Evolutionary conservation across 2,329 filamentous ascomycete genomes (phyloP), one percentile per base, ranked within the genome.

Genomic region (Alternaria sp.): DNA sequence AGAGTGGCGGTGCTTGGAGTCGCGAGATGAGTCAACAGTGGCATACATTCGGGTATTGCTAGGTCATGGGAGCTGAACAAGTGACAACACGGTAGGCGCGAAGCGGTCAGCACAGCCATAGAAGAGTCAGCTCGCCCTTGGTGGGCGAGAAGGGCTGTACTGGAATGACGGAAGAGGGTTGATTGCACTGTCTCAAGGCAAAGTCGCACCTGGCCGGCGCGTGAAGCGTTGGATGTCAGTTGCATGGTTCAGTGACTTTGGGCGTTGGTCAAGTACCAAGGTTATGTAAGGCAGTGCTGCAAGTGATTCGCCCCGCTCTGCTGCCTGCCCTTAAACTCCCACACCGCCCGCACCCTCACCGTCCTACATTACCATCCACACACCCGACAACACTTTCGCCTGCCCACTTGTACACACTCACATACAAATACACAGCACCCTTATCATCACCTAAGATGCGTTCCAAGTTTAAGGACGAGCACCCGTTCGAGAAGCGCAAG

Each of bases 381-480:
- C 71, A 51, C 58, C 60, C 7, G 22, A 54, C 39, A 54, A 41
- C 22, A 58, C 62, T 41, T 53, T 30, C 56, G 42, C 59, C 42
- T 54, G 28, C 49, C 52, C 39, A 24, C 57, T 11, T 46, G 34
- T 22, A 38, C 28, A 53, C 55, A 57, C 60, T 63, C 57, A 57
- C 52, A 63, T 42, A 65, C 63, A 61, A 24, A 56, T 52, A 60
- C 63, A 51, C 51, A 58, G 34, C 54, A 52, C 42, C 28, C 36
- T 51, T 47, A 66, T 41, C 52, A 51, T 47, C 54, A 18, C 53
- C 52, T 66, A 71, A 59, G 86, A 97, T 97, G 93, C 91, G 94
- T 80, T 96, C 93, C 87, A 98, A 98, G 89, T 99, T 99, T 84
- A 99, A 99, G 93, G 95, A 99, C 90, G 95, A 98, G 89, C 95